Base-by-base conservation (phyloP, 2,329 filamentous ascomycete species). In the Microcyclospora tardicrescens region DNA sequence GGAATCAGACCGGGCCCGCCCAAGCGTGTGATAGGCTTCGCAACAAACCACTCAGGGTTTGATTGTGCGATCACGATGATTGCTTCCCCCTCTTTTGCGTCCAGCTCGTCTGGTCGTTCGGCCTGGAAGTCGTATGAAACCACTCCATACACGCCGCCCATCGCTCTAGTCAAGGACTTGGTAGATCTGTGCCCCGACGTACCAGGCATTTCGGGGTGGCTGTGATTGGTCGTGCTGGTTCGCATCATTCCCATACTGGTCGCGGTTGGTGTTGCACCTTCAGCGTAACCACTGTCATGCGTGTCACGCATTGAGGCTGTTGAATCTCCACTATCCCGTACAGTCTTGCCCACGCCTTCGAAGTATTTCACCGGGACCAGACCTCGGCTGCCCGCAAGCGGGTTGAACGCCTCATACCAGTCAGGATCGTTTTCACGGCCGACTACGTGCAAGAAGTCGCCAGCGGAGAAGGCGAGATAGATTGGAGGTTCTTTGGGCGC, bases 371-470 rank as follows among this genome's bases (percentile, higher is more conserved):
- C 91, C 6, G 91, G 91, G 33, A 98, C 91, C 43, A 98, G 73
- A 44, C 91, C 91, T 49, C 86, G 79, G 36, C 85, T 84, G 63
- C 81, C 81, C 55, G 83, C 85, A 48, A 94, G 71, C 43, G 91
- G 91, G 59, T 98, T 98, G 71, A 86, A 96, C 40, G 89, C 91
- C 65, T 96, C 91, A 71, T 95, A 98, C 89, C 91, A 98, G 59
- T 95, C 85, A 31, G 69, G 67, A 60, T 96, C 89, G 69, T 95
- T 81, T 66, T 96, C 91, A 61, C 89, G 81, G 55, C 84, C 85
- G 61, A 96, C 89, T 48, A 98, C 91, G 67, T 96, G 89, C 61
- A 98, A 91, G 63, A 96, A 98, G 61, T 98, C 91, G 56, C 91
- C 91, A 59, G 85, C 83, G 49, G 80, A 85, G 64, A 98, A 98